Base-by-base conservation (phyloP, 1,284 basidiomycete genomes). In the Chalciporus sp. region DNA sequence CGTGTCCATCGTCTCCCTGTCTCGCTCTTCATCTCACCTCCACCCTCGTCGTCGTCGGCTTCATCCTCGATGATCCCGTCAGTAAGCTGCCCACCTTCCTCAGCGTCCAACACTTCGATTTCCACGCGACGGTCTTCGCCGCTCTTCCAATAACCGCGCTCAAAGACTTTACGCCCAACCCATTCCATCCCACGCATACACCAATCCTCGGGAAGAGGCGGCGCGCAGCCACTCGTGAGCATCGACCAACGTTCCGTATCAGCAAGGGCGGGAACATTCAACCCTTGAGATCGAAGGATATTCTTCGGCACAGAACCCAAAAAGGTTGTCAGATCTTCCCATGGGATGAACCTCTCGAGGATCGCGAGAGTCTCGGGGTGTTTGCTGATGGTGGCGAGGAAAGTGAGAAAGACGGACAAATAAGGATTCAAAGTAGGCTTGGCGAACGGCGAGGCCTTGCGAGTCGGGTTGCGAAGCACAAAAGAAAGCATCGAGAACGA, bases 171-270 rank as follows among this genome's bases (percentile, higher is more conserved):
- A 57, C 92, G 81, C 7, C 92, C 89, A 1, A 92, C 88, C 96
- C 96, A 99, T 59, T 94, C 92, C 85, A 95, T 91, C 4, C 97
- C 97, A 29, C 95, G 83, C 57, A 98, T 72, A 62, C 92, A 92
- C 94, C 95, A 98, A 69, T 99, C 97, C 70, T 99, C 97, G 0
- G 92, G 84, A 3, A 99, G 75, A 0, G 94, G 89, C 1, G 83
- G 90, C 12, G 82, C 75, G 51, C 81, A 85, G 8, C 81, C 79
- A 53, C 76, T 82, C 0, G 85, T 84, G 40, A 90, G 74, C 77
- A 89, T 82, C 10, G 74, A 64, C 77, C 83, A 85, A 12, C 77
- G 75, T 19, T 81, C 76, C 3, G 66, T 61, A 1, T 65, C 68
- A 3, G 56, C 40, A 16, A 51, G 57, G 33, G 53, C 20, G 40